Evolutionary conservation across 2,329 filamentous ascomycete species (phyloP), one percentile per base, ranked within the genome.

Genomic region (Incumbomyces lentus): DNA sequence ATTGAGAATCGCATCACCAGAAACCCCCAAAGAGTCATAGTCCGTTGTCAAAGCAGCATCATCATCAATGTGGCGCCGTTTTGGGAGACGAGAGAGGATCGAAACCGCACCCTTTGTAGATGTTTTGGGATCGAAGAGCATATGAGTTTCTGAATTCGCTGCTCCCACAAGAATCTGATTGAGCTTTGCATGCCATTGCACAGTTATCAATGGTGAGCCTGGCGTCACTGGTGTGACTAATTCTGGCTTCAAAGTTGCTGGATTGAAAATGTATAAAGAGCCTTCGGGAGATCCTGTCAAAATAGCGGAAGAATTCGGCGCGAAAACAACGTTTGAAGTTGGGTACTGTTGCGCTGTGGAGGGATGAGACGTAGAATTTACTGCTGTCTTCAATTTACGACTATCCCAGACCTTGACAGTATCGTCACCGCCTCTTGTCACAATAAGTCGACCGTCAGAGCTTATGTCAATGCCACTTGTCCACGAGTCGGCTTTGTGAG

Each of bases 121-220:
- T 56, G 80, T 81, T n/a, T 73, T 78, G 1, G 92, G 92, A 60
- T 85, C 90, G 69, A 92, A 98, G 40, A 98, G 81, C 35, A 96
- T 76, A 59, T 89, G 90, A 0, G 85, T 88, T 64, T 93, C 85
- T 47, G 82, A 81, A 60, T 95, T 95, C 44, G 87, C 87, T 38
- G 90, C 95, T 49, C 89, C 90, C 7, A 90, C 94, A 53, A 96
- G 67, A 59, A 98, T 95, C 61, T 98, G 92, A 62, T 98, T 96
- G 60, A 98, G 79, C 64, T 88, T 94, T 16, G 84, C 75, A 60
- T 98, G 90, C 92, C 92, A 98, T 52, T 85, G 72, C 19, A 94
- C 86, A 2, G 82, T 81, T 51, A 96, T 85, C 7, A 98, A 69
- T 1, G 90, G 78, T 5, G 81, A 85, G 12, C 83, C 84, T 0